Base-by-base conservation (phyloP, 2,329 filamentous ascomycete genomes). In the Botrytis deweyae region DNA sequence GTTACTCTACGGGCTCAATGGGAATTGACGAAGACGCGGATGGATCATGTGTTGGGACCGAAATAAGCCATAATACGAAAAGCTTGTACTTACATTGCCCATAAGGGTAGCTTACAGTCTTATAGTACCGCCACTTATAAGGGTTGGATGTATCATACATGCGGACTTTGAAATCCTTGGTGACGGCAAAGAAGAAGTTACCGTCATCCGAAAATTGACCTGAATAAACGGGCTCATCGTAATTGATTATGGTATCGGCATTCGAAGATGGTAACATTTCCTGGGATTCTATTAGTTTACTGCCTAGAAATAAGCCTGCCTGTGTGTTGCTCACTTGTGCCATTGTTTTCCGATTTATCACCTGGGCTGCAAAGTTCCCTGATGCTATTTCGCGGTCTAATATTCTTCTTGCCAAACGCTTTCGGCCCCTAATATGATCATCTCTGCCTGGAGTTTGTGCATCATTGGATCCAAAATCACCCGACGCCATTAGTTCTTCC, bases 91-190 rank as follows among this genome's bases (percentile, higher is more conserved):
- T 72, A 72, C 70, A 70, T 79, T 93, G 91, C 3, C 95, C 96
- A 77, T 91, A 93, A 0, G 94, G 94, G 82, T 96, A 97, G 42
- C 87, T 85, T 8, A 94, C 93, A 0, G 93, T 95, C 84, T 95
- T 98, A 86, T 98, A 98, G 82, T 97, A 95, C 81, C 92, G 92
- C 96, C 96, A 99, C 77, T 94, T 89, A 82, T 96, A 97, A 0
- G 95, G 94, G 78, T 98, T 97, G 2, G 93, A 95, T 0, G 96
- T 98, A 82, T 98, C 95, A 83, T 98, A 99, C 93, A 99, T 95
- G 71, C 95, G 92, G 16, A 99, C 94, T 78, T 90, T 92, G 84
- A 97, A 97, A 82, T 98, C 95, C 82, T 98, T 94, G 16, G 92
- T 92, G 80, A 93, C 96, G 9, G 92, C 91, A 81, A 95, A 98